Conservation (phyloP, 306 rosid genomes). For the Quercus parvula region DNA sequence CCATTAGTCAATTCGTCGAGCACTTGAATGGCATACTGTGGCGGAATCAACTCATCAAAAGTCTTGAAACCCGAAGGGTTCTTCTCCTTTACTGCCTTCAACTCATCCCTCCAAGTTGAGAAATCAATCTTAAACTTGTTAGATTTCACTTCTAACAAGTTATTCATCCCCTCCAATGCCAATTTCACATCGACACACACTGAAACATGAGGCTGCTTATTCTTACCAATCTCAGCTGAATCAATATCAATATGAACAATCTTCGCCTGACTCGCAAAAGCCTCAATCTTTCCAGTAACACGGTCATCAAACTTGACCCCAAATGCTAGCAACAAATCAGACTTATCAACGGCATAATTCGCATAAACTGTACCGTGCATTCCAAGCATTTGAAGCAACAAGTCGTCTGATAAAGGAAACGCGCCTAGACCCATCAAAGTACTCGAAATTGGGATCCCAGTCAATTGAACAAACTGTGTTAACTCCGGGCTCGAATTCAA, state of each 20-base stretch:
- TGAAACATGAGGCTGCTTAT: conserved; percentile 75
- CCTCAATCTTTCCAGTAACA: conserved; percentile 84
- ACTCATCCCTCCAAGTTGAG: conserved; percentile 66
- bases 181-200: conserved; percentile 65
- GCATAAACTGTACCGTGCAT: conserved; percentile 95
- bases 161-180: conserved; percentile 61
- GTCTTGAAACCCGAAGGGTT: conserved; percentile 68
- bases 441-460: conserved; percentile 75
- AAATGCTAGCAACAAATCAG: conserved; percentile 78
- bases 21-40: conserved; percentile 74
- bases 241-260: conserved; percentile 90
- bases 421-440: conserved; percentile 92
- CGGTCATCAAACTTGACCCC: conserved; percentile 98
- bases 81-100: conserved; percentile 60
- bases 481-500: conserved; percentile 68
- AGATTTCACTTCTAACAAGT: conserved; percentile 40
- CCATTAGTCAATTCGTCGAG: conserved; percentile 87
- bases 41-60: conserved; percentile 64
- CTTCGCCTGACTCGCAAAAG: conserved; percentile 83
- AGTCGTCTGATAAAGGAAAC: conserved; percentile 38
- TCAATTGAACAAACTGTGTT: conserved; percentile 57
- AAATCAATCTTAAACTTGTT: conserved; percentile 40
- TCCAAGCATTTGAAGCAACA: conserved; percentile 83
- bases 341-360: conserved; percentile 78
- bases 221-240: conserved; percentile 92